These are phyloP conservation scores for Cutaneotrichosporon spelunceum DNA, from an alignment of 1,284 basidiomycete species.

Conservation along the genomic window DNA sequence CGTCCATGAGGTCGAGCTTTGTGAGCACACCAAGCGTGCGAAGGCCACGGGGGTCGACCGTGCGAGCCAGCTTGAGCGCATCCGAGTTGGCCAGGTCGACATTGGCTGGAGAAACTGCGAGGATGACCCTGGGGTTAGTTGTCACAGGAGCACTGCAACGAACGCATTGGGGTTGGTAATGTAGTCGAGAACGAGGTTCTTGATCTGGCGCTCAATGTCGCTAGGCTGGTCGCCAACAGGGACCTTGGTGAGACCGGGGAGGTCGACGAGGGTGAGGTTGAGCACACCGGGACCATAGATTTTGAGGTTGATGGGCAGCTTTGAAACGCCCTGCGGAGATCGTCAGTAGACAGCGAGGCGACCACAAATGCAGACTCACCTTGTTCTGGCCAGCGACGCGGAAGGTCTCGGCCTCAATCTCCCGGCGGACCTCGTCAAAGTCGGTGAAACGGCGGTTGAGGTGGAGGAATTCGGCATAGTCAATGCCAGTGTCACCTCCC, in stretches of 20 bases:
- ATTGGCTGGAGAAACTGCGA: conserved; percentile 94
- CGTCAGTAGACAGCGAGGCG: conserved; percentile 1
- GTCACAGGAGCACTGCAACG: conserved; percentile 30
- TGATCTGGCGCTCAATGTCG: conserved; percentile 96
- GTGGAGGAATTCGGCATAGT: conserved; percentile 97
- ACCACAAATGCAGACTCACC: conserved; percentile 29
- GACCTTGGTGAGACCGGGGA: conserved; percentile 89
- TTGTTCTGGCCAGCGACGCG: conserved; percentile 98
- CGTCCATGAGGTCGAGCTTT: conserved; percentile 98
- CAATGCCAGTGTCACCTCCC: conserved; percentile 55
- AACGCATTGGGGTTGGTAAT: conserved; percentile 95
- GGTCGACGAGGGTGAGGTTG: conserved; percentile 91
- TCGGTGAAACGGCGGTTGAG: conserved; percentile 94
- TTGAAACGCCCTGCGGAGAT: conserved; percentile 70
- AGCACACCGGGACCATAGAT: conserved; percentile 94
- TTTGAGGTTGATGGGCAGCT: conserved; percentile 87
- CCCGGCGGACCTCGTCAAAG: conserved; percentile 86
- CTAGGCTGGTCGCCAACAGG: conserved; percentile 70
- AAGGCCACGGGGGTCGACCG: conserved; percentile 91
- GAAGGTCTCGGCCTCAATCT: conserved; percentile 98
- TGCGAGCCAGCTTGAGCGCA: conserved; percentile 90
- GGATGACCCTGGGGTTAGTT: conserved; percentile 68
- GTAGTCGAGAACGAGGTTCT: conserved; percentile 87
- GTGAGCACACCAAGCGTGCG: conserved; percentile 94
- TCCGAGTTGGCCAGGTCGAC: conserved; percentile 99